A percentile compares a stretch with the other conserved stretches of the same genome.
Evolutionary conservation across 345 rosid species (phyloP).

Genomic region (Syzygium grande): DNA sequence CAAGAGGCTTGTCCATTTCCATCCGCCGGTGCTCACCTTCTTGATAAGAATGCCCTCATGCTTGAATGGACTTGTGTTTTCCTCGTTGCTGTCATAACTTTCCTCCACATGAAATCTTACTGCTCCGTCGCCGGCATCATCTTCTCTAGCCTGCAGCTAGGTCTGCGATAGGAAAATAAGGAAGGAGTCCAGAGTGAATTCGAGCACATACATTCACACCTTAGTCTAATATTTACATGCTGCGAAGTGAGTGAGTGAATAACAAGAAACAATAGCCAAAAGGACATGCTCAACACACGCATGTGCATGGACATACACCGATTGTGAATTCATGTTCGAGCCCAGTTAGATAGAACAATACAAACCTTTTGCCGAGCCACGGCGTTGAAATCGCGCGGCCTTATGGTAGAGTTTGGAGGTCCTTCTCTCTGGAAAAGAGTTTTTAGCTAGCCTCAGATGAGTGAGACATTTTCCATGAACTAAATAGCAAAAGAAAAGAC

Average conservation of each 20-base stretch:
- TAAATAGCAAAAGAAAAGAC: not conserved
- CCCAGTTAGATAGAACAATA: not conserved
- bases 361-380: not conserved
- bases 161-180: not conserved
- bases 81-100: not conserved
- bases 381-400: not conserved
- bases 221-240: not conserved
- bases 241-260: not conserved
- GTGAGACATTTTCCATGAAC: not conserved
- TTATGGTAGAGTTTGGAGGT: not conserved
- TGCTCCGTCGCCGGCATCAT: not conserved
- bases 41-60: not conserved
- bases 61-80: not conserved
- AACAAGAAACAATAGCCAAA: not conserved
- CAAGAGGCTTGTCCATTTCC: conserved; percentile 4
- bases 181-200: not conserved
- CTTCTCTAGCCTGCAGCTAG: not conserved
- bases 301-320: not conserved
- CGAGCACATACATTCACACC: not conserved
- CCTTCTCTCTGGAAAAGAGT: not conserved
- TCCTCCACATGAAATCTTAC: not conserved
- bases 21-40: not conserved
- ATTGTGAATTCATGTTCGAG: not conserved
- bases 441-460: not conserved
- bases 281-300: not conserved